These are phyloP conservation scores for Diplodia sapinea DNA, from an alignment of 2,329 filamentous ascomycete species.

Conservation along the genomic window DNA sequence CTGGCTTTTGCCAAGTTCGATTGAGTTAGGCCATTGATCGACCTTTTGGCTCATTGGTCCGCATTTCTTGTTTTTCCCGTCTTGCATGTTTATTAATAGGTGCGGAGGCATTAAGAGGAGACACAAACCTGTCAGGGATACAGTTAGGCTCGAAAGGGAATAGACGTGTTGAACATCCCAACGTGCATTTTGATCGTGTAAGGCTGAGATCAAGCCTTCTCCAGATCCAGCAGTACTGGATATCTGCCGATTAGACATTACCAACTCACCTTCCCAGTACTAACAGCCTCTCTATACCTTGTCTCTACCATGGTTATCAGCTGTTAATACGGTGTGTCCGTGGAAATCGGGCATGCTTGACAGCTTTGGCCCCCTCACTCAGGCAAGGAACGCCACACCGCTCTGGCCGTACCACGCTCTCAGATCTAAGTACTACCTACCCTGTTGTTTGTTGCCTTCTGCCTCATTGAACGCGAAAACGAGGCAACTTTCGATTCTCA, in stretches of 20 bases:
- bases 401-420: conserved; percentile 9
- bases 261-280: background rate
- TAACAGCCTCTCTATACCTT: background rate
- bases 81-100: background rate
- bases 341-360: background rate
- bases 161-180: conserved; percentile 14
- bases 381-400: conserved; percentile 5
- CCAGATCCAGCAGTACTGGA: background rate
- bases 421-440: background rate
- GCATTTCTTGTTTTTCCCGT: conserved; percentile 1
- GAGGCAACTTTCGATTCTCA: no score
- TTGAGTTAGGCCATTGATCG: conserved; percentile 35
- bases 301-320: background rate
- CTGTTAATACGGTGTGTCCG: background rate
- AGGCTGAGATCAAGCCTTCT: conserved; percentile 21
- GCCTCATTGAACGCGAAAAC: no score
- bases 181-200: conserved; percentile 17
- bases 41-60: background rate
- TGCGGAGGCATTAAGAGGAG: conserved; percentile 10
- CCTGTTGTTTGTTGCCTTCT: background rate
- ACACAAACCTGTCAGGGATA: conserved; percentile 1
- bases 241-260: conserved; percentile 11
- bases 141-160: conserved; percentile 12
- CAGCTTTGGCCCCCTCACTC: background rate
- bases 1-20: conserved; percentile 77